Percentiles rank a stretch among this genome's conserved stretches.
Evolutionary conservation across 805 yeast species (phyloP).

Genomic region (Metschnikowia colocasiae): DNA sequence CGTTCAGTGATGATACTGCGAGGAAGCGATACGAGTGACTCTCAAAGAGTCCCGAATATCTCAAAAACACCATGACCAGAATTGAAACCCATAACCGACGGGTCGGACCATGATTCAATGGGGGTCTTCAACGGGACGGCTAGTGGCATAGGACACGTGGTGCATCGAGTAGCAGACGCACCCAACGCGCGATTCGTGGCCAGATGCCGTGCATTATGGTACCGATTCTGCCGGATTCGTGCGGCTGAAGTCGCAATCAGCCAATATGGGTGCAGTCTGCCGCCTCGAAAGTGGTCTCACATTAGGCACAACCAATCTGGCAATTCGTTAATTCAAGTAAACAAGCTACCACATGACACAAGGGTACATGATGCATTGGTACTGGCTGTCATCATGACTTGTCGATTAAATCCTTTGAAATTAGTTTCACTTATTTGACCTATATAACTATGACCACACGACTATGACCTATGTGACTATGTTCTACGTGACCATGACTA

Average conservation of each 20-base stretch:
- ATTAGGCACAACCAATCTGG: background rate
- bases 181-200: background rate
- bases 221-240: background rate
- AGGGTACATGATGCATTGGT: background rate
- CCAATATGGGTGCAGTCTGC: background rate
- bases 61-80: background rate
- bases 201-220: constrained; percentile 1
- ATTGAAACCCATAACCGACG: background rate
- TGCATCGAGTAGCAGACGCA: constrained; percentile 4
- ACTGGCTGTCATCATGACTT: too few relatives aligned
- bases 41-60: background rate
- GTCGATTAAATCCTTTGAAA: too few relatives aligned
- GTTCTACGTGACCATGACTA: too few relatives aligned
- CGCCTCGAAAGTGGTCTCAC: background rate
- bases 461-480: too few relatives aligned
- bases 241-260: background rate
- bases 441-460: too few relatives aligned
- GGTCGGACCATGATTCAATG: background rate
- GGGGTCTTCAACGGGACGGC: background rate
- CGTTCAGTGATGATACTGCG: background rate
- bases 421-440: too few relatives aligned
- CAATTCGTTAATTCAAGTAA: background rate
- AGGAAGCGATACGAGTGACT: background rate
- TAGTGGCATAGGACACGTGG: background rate
- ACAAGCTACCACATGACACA: background rate